These are phyloP conservation scores for Penicillium arizonense DNA, from an alignment of 495 filamentous ascomycete genomes.

Conservation along the genomic window DNA sequence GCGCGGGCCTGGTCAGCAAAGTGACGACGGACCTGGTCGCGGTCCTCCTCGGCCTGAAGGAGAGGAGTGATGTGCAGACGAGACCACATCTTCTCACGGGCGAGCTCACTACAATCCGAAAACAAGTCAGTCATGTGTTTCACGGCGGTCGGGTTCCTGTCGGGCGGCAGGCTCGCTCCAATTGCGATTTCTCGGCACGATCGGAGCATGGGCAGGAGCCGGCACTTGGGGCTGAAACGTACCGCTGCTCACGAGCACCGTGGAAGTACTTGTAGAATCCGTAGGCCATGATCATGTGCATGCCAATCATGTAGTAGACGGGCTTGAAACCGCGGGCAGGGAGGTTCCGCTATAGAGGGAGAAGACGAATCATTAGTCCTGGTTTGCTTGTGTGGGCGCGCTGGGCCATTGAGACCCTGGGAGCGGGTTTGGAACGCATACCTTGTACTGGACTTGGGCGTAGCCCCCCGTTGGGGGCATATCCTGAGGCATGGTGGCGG, in stretches of 20 bases:
- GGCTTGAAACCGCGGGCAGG: conserved; percentile 91
- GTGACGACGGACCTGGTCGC: conserved; percentile 83
- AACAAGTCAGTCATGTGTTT: conserved; percentile 1
- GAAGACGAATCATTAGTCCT: conserved; percentile 9
- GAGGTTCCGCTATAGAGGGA: conserved; percentile 71
- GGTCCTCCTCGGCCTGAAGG: conserved; percentile 93
- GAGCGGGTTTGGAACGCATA: conserved; percentile 38
- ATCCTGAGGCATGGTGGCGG: conserved; percentile 64
- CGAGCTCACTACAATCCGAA: conserved; percentile 69
- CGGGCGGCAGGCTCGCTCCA: neutral
- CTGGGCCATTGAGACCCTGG: conserved; percentile 4
- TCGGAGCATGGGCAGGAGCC: conserved; percentile 6
- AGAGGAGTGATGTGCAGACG: conserved; percentile 89
- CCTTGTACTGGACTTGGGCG: conserved; percentile 93
- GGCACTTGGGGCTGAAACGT: conserved; percentile 32
- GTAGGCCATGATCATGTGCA: conserved; percentile 75
- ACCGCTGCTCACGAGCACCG: conserved; percentile 87
- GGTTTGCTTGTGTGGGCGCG: conserved; percentile 11
- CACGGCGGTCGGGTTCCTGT: neutral
- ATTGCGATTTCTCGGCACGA: conserved; percentile 5
- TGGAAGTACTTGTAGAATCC: conserved; percentile 81
- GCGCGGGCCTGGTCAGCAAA: conserved; percentile 85
- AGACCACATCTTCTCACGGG: conserved; percentile 95
- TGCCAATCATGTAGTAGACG: conserved; percentile 66
- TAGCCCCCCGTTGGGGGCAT: conserved; percentile 95